phyloP scores from a whole-genome alignment of 768 basidiomycete species.

The Baorangia bicolor region DNA sequence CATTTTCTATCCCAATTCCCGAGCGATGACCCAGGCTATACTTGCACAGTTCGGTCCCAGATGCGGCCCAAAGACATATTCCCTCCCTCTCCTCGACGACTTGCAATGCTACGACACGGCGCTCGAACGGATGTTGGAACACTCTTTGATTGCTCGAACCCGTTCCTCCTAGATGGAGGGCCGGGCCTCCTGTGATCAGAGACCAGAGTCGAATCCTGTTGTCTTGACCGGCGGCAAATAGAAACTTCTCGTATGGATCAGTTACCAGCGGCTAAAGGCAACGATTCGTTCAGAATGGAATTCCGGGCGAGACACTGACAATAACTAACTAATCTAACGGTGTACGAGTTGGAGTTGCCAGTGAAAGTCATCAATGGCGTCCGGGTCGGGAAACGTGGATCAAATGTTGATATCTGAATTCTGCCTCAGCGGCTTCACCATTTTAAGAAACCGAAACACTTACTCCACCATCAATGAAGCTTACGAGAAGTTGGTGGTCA shows the following conservation, averaged over 20 bases:
- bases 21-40: conserved; percentile 48
- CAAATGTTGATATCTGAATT: conserved; percentile 55
- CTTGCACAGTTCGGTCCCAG: conserved; percentile 43
- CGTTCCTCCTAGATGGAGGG: conserved; percentile 18
- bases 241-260: conserved; percentile 53
- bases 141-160: conserved; percentile 18
- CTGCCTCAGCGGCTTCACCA: not conserved
- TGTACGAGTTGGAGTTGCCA: conserved; percentile 61
- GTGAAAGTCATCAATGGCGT: conserved; percentile 47
- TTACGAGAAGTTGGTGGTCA: conserved; percentile 53
- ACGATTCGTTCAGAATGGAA: conserved; percentile 2
- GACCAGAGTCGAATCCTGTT: conserved; percentile 67
- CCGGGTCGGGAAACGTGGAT: conserved; percentile 53
- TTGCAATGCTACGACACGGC: conserved; percentile 48
- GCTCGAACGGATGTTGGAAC: conserved; percentile 36
- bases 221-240: conserved; percentile 74
- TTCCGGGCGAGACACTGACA: not conserved
- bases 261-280: conserved; percentile 54
- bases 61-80: conserved; percentile 53
- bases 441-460: conserved; percentile 18
- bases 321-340: conserved; percentile 47
- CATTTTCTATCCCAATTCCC: not conserved
- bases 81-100: conserved; percentile 43
- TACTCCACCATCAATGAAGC: conserved; percentile 62
- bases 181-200: conserved; percentile 47